Conservation (phyloP, 1,139 yeast species). For the Kazachstania sp. region DNA sequence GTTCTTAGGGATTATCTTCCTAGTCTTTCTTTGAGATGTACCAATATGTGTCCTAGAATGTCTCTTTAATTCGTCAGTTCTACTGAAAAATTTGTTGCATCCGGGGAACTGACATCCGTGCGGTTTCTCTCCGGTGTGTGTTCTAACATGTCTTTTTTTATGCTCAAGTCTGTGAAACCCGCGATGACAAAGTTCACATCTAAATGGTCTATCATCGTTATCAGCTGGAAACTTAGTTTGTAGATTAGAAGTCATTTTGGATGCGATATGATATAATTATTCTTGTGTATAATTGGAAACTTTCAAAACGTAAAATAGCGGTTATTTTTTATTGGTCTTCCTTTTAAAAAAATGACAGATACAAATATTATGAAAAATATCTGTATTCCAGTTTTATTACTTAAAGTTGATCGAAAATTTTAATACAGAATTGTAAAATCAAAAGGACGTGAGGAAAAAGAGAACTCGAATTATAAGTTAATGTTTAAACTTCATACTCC, state of each 20-base stretch:
- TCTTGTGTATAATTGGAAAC: neutral
- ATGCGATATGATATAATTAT: neutral
- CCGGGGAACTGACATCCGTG: slow-evolving; percentile 8
- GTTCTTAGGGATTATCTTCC: slow-evolving; percentile 1
- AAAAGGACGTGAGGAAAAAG: no score
- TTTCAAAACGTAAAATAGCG: neutral
- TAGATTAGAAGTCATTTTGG: neutral
- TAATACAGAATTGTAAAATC: no score
- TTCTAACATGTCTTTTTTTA: slow-evolving; percentile 12
- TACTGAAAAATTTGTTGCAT: slow-evolving; percentile 10
- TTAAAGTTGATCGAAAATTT: no score
- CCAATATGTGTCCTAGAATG: slow-evolving; percentile 9
- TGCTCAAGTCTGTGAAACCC: slow-evolving; percentile 13
- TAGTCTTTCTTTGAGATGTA: slow-evolving; percentile 6
- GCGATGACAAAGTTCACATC: slow-evolving; percentile 9
- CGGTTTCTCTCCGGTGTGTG: slow-evolving; percentile 14
- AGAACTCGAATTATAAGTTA: no score
- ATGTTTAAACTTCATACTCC: no score
- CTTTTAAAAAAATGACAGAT: neutral
- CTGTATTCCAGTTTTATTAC: no score
- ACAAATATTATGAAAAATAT: neutral
- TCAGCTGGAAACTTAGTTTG: slow-evolving; percentile 6
- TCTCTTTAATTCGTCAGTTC: slow-evolving; percentile 13
- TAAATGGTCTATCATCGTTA: slow-evolving; percentile 10
- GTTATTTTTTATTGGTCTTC: neutral